These are phyloP conservation scores for Metrosideros polymorpha DNA, from an alignment of 441 rosid genomes.

Conservation along the genomic window DNA sequence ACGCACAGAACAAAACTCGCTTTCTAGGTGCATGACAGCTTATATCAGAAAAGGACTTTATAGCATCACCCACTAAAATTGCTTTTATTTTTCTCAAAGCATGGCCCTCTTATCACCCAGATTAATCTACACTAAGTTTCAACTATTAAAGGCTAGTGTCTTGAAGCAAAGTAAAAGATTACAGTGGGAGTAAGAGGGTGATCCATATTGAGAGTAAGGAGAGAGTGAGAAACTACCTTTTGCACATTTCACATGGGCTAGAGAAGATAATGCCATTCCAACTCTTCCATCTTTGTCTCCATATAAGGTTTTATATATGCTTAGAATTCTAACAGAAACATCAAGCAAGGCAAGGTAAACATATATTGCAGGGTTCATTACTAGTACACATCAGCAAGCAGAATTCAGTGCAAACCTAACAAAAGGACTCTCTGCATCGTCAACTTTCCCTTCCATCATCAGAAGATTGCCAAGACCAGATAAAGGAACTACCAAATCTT, in stretches of 20 bases:
- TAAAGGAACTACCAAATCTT: conserved; percentile 65
- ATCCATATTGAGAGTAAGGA: not conserved
- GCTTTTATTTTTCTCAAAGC: not conserved
- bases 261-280: conserved; percentile 77
- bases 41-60: not conserved
- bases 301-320: conserved; percentile 48
- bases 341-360: not conserved
- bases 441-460: conserved; percentile 58
- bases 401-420: conserved; percentile 30
- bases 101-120: not conserved
- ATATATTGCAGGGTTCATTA: not conserved
- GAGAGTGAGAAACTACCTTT: conserved; percentile 33
- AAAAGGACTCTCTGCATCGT: conserved; percentile 52
- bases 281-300: conserved; percentile 76
- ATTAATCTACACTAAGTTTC: not conserved
- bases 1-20: not conserved
- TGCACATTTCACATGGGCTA: conserved; percentile 71
- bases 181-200: not conserved
- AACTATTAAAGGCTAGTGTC: not conserved
- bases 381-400: not conserved
- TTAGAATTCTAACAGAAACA: conserved; percentile 35
- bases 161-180: not conserved
- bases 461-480: conserved; percentile 67
- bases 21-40: not conserved
- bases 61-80: not conserved